A percentile compares a stretch with the other conserved stretches of the same genome.
Conservation (phyloP, 2,329 filamentous ascomycete genomes). For the Colletotrichum tanaceti region DNA sequence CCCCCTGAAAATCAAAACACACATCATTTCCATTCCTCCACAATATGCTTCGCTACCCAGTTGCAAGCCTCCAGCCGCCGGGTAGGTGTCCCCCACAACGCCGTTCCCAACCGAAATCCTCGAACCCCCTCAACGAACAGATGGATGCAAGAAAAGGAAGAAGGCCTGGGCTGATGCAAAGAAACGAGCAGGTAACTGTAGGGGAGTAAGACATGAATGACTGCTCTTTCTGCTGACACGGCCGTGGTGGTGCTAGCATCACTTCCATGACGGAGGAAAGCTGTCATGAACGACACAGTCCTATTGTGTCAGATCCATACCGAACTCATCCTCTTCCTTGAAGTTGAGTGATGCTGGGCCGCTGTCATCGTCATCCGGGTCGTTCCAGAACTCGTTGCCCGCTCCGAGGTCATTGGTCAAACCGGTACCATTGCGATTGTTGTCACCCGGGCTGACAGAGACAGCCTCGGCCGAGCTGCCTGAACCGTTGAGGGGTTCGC, state of each 20-base stretch:
- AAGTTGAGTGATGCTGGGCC: slow-evolving; percentile 77
- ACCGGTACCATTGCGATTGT: slow-evolving; percentile 49
- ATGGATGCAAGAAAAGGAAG: slow-evolving; percentile 20
- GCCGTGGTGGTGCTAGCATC: neutral
- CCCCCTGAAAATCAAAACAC: neutral
- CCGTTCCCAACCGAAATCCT: slow-evolving; percentile 20
- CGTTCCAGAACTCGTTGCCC: slow-evolving; percentile 71
- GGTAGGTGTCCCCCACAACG: slow-evolving; percentile 12
- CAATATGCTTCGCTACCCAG: neutral
- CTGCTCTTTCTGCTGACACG: neutral
- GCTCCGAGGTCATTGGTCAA: slow-evolving; percentile 61
- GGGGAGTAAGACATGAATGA: neutral
- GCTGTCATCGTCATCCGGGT: slow-evolving; percentile 78
- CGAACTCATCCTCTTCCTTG: slow-evolving; percentile 95
- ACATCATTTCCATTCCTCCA: neutral
- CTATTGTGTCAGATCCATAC: slow-evolving; percentile 76
- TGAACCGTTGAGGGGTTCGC: slow-evolving; percentile 74
- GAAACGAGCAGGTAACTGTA: neutral
- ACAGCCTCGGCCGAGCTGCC: slow-evolving; percentile 52
- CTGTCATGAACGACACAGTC: neutral
- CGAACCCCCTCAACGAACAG: slow-evolving; percentile 4
- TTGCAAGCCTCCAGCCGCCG: slow-evolving; percentile 3
- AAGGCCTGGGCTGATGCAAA: slow-evolving; percentile 16
- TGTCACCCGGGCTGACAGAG: slow-evolving; percentile 66
- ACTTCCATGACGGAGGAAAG: neutral